Base-by-base conservation (phyloP, 208 protist genomes). In the Trypanosoma avium region DNA sequence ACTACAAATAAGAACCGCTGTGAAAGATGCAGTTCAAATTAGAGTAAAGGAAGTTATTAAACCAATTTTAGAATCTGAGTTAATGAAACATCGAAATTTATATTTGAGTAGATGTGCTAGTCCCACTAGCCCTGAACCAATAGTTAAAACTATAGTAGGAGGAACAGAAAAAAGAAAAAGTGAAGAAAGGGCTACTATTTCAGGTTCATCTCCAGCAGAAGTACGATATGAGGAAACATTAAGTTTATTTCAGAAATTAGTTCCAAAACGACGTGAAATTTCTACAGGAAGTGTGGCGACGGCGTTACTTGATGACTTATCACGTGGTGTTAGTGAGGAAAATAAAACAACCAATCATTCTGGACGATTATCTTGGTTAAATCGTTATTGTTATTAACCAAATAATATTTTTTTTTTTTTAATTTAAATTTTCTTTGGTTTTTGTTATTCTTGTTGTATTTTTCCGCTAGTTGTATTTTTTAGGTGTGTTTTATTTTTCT, bases 311-410 rank as follows among this genome's bases (percentile, higher is more conserved):
- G 40, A 62, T 3, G 40, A 42, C 40, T 26, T 61, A 19, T 30
- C 15, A 42, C 17, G 15, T 0, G 40, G 40, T 42, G 40, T 35
- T 33, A 40, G 40, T 1, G 36, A n/a, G n/a, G n/a, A n/a, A n/a
- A n/a, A n/a, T n/a, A n/a, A n/a, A n/a, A 8, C 24, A 0, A 12
- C 32, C 40, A 42, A 48, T 17, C 36, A 26, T 22, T 5, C 6
- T 26, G 35, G 19, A 3, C 24, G 59, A 33, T 47, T 47, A 43
- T 26, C 46, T 17, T 65, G 59, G 59, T 27, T 65, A 47, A 36
- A 65, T 10, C 42, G 47, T 24, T 45, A 54, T 33, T 55, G 59
- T 24, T 52, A 55, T 15, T 65, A 46, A 50, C n/a, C n/a, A n/a
- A n/a, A n/a, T n/a, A n/a, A n/a, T n/a, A n/a, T n/a, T n/a, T n/a